Evolutionary conservation across 75 land plant genomes (phyloP).

Genomic region (Cryptomeria japonica): DNA sequence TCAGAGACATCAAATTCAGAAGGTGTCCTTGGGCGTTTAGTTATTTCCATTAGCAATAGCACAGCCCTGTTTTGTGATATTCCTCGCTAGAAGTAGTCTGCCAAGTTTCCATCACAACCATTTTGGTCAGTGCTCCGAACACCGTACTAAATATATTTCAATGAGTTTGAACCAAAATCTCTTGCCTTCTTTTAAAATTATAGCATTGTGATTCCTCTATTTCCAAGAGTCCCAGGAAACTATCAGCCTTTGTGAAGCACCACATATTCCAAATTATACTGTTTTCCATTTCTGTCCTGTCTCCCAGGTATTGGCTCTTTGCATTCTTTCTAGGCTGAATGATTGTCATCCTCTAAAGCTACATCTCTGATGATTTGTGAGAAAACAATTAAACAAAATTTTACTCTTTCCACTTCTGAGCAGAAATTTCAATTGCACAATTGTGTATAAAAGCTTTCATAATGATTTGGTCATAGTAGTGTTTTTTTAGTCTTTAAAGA

Average conservation of each 20-base stretch:
- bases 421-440: background rate
- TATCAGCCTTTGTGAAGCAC: background rate
- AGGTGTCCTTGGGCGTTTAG: background rate
- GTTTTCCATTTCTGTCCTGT: background rate
- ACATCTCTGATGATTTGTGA: background rate
- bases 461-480: background rate
- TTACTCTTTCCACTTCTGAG: background rate
- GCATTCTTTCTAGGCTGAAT: background rate
- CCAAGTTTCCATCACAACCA: background rate
- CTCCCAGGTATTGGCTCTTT: background rate
- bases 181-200: background rate
- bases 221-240: background rate
- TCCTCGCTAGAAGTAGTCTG: background rate
- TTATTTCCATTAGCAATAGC: background rate
- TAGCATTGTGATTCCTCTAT: background rate
- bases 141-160: background rate
- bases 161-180: background rate
- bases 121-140: background rate
- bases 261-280: background rate
- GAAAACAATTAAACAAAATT: background rate
- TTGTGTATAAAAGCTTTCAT: background rate
- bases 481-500: background rate
- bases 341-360: background rate
- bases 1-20: background rate
- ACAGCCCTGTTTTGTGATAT: background rate